Percentiles rank a stretch among this genome's conserved stretches.
Evolutionary conservation across 768 basidiomycete species (phyloP).

Genomic region (Leccinum olivaceopallidum): DNA sequence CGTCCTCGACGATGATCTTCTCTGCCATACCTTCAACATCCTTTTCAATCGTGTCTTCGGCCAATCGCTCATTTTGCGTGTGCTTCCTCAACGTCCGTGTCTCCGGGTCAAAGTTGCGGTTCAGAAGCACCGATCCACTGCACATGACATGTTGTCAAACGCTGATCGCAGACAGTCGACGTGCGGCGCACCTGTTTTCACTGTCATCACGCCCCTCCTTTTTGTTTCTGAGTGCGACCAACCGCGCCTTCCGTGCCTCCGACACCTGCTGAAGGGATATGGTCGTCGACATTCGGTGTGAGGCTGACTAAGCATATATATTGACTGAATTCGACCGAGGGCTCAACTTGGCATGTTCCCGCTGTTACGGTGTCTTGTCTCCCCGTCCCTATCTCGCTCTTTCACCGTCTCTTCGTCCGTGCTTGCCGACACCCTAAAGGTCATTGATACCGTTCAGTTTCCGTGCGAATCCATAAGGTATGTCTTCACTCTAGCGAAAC

Average conservation of each 20-base stretch:
- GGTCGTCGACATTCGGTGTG: conserved; percentile 2
- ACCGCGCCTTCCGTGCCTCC: conserved; percentile 78
- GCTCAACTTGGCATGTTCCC: conserved; percentile 26
- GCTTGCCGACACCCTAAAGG: conserved; percentile 32
- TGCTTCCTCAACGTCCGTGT: conserved; percentile 77
- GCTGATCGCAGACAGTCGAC: background rate
- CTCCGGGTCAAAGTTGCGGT: conserved; percentile 89
- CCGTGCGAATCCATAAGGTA: conserved; percentile 71
- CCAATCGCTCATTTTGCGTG: conserved; percentile 52
- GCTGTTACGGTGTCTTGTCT: conserved; percentile 29
- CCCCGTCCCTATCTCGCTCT: conserved; percentile 11
- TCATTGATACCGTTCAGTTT: conserved; percentile 60
- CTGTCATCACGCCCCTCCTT: conserved; percentile 58
- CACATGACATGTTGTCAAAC: conserved; percentile 18
- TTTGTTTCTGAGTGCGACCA: conserved; percentile 72
- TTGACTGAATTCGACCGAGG: background rate
- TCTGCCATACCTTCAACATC: conserved; percentile 83
- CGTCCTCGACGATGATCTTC: conserved; percentile 83
- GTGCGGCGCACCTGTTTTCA: conserved; percentile 41
- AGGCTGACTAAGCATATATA: conserved; percentile 36
- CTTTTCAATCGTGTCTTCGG: conserved; percentile 87
- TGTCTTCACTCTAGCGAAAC: conserved; percentile 3
- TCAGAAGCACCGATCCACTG: conserved; percentile 56
- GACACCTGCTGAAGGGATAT: conserved; percentile 78
- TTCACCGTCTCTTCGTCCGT: conserved; percentile 35